A percentile compares a stretch with the other conserved stretches of the same genome.
phyloP scores from a whole-genome alignment of 2,329 filamentous ascomycete genomes.

The Plectosphaerella plurivora region DNA sequence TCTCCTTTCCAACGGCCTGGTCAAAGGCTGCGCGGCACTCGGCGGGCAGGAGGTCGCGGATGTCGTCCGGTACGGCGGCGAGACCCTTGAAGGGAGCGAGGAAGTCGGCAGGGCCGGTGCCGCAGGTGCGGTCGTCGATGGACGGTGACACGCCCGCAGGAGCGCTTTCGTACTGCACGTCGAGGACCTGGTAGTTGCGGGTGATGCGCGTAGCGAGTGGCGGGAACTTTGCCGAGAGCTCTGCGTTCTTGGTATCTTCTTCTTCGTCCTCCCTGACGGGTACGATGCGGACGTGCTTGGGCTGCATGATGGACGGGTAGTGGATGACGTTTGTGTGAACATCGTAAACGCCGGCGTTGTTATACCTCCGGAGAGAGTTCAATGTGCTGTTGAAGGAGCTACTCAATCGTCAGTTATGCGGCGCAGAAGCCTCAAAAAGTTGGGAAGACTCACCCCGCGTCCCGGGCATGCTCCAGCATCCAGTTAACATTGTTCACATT shows the following conservation, averaged over 20 bases:
- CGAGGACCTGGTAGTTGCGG: constrained; percentile 53
- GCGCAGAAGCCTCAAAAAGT: neutral
- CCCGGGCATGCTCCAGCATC: constrained; percentile 91
- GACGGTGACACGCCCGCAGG: constrained; percentile 39
- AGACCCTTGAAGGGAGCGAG: constrained; percentile 56
- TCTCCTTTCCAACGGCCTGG: constrained; percentile 59
- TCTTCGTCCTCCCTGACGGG: constrained; percentile 44
- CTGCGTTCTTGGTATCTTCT: constrained; percentile 9
- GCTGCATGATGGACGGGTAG: constrained; percentile 83
- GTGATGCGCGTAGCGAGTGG: constrained; percentile 43
- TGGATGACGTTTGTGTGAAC: constrained; percentile 91
- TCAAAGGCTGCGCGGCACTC: constrained; percentile 73
- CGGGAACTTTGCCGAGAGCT: constrained; percentile 34
- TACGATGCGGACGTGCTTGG: constrained; percentile 80
- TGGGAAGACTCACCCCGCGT: constrained; percentile 65
- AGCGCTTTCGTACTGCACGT: constrained; percentile 49
- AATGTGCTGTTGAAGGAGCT: constrained; percentile 83
- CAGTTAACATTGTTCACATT: constrained; percentile 92
- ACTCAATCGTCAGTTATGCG: neutral
- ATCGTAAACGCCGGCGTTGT: constrained; percentile 76
- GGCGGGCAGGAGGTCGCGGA: constrained; percentile 60
- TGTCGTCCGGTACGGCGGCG: constrained; percentile 58
- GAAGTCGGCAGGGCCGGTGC: constrained; percentile 33
- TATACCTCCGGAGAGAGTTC: constrained; percentile 62
- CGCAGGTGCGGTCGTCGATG: constrained; percentile 19